Evolutionary conservation across 106 monocot genomes (phyloP), one percentile per base, ranked within the genome.

Genomic region (Dendrobium huoshanense): DNA sequence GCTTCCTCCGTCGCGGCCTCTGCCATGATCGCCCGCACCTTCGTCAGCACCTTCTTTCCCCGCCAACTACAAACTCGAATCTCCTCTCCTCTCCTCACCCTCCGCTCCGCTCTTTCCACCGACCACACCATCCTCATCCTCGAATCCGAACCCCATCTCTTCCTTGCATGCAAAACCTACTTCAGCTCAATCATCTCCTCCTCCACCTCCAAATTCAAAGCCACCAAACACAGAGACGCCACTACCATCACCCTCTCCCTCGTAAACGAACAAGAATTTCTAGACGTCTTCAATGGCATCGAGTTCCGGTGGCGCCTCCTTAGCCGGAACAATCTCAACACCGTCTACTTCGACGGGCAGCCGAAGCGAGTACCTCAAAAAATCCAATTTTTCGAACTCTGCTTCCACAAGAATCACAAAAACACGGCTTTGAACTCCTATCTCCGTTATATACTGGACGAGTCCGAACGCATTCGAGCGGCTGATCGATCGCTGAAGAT

Each of bases 1-100:
- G 83, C 79, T 0, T 79, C 83, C 10, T 84, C 83, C 13, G 24
- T 84, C 11, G 83, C 83, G 1, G 83, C 79, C 59, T 79, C 83
- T 5, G 75, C 75, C 7, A 49, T 84, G 67, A n/a, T 84, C 10
- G 77, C 65, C 2, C 80, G 80, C 25, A 59, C 84, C 67, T 43
- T 80, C 33, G 41, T 64, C 80, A 68, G 78, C 47, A 77, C 82
- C 1, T 80, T 77, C 74, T 77, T 85, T 45, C 85, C 88, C 41
- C 20, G 67, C 55, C 65, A 81, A 15, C 0, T 82, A 31, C 84
- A 45, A 4, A 33, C 58, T 76, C 79, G 33, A 79, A 42, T 84
- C 33, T 64, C 47, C 47, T 75, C 78, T 2, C 20, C 16, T 41
- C 4, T 67, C 25, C 13, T 37, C 55, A 13, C 18, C 55, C 31